phyloP scores from a whole-genome alignment of 805 yeast genomes.

The Candida berthetii region DNA sequence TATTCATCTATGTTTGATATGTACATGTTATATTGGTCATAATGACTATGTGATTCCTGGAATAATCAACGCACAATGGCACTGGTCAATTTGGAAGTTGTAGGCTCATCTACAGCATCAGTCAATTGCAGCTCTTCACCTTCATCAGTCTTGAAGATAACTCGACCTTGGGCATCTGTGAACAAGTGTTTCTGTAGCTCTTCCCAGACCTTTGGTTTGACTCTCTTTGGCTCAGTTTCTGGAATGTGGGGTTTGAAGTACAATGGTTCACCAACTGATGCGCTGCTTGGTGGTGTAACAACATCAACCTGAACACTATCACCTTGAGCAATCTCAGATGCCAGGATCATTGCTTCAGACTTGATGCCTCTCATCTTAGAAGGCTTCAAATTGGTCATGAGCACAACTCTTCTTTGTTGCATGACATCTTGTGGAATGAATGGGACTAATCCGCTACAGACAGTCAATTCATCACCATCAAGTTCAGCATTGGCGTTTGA shows the following conservation, averaged over 20 bases:
- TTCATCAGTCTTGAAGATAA: slow-evolving; percentile 3
- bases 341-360: slow-evolving; percentile 63
- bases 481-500: slow-evolving; percentile 5
- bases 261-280: slow-evolving; percentile 33
- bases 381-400: slow-evolving; percentile 53
- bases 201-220: slow-evolving; percentile 10
- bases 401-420: slow-evolving; percentile 36
- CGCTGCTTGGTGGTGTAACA: slow-evolving; percentile 36
- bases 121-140: background rate
- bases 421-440: slow-evolving; percentile 33
- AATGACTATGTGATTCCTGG: no score
- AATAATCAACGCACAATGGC: background rate
- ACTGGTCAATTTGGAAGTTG: slow-evolving; percentile 1
- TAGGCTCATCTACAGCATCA: background rate
- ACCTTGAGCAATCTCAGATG: slow-evolving; percentile 34
- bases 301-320: slow-evolving; percentile 32
- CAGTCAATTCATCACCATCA: slow-evolving; percentile 24
- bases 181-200: slow-evolving; percentile 4
- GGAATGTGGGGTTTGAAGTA: slow-evolving; percentile 24
- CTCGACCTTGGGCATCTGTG: slow-evolving; percentile 4
- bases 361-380: slow-evolving; percentile 56
- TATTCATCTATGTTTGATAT: no score
- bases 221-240: background rate
- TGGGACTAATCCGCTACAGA: slow-evolving; percentile 56
- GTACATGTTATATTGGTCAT: no score